phyloP scores from a whole-genome alignment of 306 rosid species.

The peach (Prunus persica) region Prunus_persica_NCBIv2 NC_034012.1:14008501-14009000 shows the following conservation, averaged over 20 bases:
- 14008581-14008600: not conserved
- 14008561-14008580: not conserved
- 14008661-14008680: not conserved
- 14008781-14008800: not conserved
- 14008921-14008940: conserved; percentile 55
- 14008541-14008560: not conserved
- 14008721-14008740: not conserved
- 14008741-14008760: not conserved
- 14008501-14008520: not conserved
- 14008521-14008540: not conserved
- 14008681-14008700: not conserved
- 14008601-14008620: not conserved
- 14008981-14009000: conserved; percentile 32
- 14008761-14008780: not conserved
- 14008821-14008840: too few relatives aligned
- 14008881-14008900: not conserved
- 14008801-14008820: not conserved
- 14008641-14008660: not conserved
- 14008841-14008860: too few relatives aligned
- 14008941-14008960: conserved; percentile 73
- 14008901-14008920: conserved; percentile 17
- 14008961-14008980: conserved; percentile 31
- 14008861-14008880: not conserved
- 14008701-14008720: not conserved
- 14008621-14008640: not conserved